phyloP scores from a whole-genome alignment of 2,329 filamentous ascomycete species.

The Orbilia javanica region DNA sequence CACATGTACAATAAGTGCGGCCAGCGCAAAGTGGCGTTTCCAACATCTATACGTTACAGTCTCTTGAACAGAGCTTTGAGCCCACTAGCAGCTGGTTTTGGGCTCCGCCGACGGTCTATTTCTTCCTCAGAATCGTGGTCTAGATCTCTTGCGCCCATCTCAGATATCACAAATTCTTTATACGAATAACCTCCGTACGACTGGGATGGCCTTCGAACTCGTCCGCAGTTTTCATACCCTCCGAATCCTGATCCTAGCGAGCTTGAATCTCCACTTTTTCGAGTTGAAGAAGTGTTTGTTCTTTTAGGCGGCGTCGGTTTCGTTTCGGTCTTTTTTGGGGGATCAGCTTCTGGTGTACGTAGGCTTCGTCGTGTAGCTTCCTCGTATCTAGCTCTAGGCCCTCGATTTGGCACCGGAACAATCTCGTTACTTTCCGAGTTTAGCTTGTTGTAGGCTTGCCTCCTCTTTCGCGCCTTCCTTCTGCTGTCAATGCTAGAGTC shows the following conservation, averaged over 20 bases:
- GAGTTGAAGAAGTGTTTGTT: constrained; percentile 7
- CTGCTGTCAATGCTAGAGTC: constrained; percentile 23
- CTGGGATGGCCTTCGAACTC: constrained; percentile 25
- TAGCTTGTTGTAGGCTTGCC: constrained; percentile 11
- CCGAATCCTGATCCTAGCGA: constrained; percentile 14
- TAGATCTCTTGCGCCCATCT: not conserved
- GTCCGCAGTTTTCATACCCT: constrained; percentile 18
- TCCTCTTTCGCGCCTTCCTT: constrained; percentile 2
- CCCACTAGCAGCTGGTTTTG: not conserved
- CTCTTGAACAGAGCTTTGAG: constrained; percentile 20
- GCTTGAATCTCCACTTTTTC: constrained; percentile 6
- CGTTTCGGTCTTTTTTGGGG: constrained; percentile 15
- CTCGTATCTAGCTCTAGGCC: constrained; percentile 4
- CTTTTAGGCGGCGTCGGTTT: not conserved
- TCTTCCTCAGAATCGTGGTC: not conserved
- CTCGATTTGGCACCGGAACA: not conserved
- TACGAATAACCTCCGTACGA: constrained; percentile 35
- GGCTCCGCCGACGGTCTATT: not conserved
- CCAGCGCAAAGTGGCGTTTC: not conserved
- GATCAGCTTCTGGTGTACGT: not conserved
- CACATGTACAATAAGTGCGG: not conserved
- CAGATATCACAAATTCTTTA: not conserved
- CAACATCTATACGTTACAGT: not conserved
- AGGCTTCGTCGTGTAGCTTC: not conserved
- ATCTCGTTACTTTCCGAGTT: not conserved